Base-by-base conservation (phyloP, 75 land plant species). In the Azolla pinnata region DNA sequence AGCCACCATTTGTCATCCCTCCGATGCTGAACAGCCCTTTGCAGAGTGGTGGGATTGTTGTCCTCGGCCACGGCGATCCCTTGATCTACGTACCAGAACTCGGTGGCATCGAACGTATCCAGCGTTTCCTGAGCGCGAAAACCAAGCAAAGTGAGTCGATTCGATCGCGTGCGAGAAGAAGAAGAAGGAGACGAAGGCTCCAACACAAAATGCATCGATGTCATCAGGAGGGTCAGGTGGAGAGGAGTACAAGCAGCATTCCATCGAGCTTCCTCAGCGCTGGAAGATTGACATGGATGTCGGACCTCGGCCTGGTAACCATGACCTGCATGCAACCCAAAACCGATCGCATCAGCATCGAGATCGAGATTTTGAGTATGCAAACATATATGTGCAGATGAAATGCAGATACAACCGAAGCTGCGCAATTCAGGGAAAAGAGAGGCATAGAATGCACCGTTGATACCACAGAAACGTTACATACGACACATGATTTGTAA, bases 1-100 rank as follows among this genome's bases (percentile, higher is more conserved):
- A 90, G 67, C 97, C 96, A 95, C 98, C 98, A 93, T 56, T 93
- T 89, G 63, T 93, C 98, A 42, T 88, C 90, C 46, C 89, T 79
- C 29, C 87, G 64, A 18, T 19, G 85, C 67, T 45, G 75, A 51
- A 74, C 62, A 38, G 28, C 75, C 73, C 61, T 58, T 29, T 24
- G 30, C 44, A 1, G 47, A 31, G 19, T 56, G 31, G 2, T 61
- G 60, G 1, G 27, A 19, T 2, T 35, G 27, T 44, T 59, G 24
- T 61, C 54, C 21, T 58, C 59, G 8, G 44, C 17, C 57, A 72
- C 31, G 17, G 59, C 9, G 32, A 61, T 16, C 57, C 79, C 69
- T 32, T 67, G 57, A 67, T 90, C 96, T 32, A 67, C 68, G 45
- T 79, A 79, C 79, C 82, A 75, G 27, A 79, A 75, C 57, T 79